Conservation (phyloP, 768 basidiomycete genomes). For the Crepidotus variabilis region DNA sequence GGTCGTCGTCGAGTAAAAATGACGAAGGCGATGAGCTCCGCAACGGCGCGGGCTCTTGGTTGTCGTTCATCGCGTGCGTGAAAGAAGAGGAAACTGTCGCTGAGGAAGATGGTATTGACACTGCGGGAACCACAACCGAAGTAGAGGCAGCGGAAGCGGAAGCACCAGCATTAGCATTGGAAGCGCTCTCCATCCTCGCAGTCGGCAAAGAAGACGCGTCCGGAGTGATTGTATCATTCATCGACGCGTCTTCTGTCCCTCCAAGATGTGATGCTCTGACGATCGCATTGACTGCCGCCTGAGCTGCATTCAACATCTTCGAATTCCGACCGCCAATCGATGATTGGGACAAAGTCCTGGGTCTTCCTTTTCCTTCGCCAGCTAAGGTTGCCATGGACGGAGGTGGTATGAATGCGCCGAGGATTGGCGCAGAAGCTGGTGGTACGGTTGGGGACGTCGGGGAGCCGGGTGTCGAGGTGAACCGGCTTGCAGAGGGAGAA, state of each 20-base stretch:
- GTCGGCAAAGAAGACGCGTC: neutral
- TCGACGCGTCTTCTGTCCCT: neutral
- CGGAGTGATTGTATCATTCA: neutral
- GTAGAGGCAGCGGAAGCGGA: neutral
- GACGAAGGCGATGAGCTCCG: slow-evolving; percentile 33
- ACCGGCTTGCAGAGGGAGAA: neutral
- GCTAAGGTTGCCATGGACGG: neutral
- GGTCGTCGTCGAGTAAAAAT: slow-evolving; percentile 68
- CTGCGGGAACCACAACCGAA: neutral
- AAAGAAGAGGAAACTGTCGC: neutral
- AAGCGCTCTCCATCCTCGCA: neutral
- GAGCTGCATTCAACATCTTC: neutral
- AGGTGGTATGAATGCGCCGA: neutral
- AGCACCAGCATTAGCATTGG: neutral
- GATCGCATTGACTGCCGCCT: neutral
- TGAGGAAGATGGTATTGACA: neutral
- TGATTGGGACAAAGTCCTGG: neutral
- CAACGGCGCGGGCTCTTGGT: slow-evolving; percentile 8
- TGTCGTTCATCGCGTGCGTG: slow-evolving; percentile 6
- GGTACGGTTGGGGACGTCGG: neutral
- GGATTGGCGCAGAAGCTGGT: neutral
- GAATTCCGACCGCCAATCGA: neutral
- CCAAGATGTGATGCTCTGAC: neutral
- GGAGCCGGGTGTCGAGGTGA: neutral
- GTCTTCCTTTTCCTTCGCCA: neutral